Conservation (phyloP, 176 grass and related monocot species). For the Miscanthus lutarioriparius region DNA sequence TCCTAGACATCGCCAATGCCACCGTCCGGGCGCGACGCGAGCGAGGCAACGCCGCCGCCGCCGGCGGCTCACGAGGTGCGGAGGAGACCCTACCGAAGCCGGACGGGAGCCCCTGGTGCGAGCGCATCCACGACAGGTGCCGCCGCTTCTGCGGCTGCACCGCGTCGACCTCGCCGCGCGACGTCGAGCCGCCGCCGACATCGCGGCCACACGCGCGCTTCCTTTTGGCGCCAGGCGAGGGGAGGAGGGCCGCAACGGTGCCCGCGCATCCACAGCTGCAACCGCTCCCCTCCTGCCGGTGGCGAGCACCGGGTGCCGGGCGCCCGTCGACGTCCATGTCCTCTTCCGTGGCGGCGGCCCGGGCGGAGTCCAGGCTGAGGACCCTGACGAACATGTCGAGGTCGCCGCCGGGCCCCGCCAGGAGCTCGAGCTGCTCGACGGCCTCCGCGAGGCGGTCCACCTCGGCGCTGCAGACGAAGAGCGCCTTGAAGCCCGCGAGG, state of each 20-base stretch:
- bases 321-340: not conserved
- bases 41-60: not conserved
- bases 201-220: not conserved
- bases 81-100: not conserved
- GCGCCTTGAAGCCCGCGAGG: not conserved
- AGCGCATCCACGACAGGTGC: not conserved
- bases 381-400: slow-evolving; percentile 29
- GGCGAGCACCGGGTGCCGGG: too few species aligned
- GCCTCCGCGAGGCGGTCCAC: slow-evolving; percentile 27
- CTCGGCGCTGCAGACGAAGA: slow-evolving; percentile 33
- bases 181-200: not conserved
- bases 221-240: slow-evolving; percentile 12
- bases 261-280: not conserved
- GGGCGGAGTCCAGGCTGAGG: not conserved
- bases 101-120: not conserved
- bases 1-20: slow-evolving; percentile 20
- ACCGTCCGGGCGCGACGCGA: slow-evolving; percentile 6
- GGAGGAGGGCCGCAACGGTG: not conserved
- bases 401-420: slow-evolving; percentile 17
- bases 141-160: not conserved
- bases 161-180: not conserved
- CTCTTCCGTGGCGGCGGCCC: not conserved
- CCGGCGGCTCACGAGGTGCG: not conserved
- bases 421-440: slow-evolving; percentile 31
- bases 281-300: too few species aligned